Percentiles rank a stretch among this genome's conserved stretches.
These are phyloP conservation scores for Penicillium sclerotiorum DNA, from an alignment of 2,329 filamentous ascomycete genomes.

Conservation along the genomic window DNA sequence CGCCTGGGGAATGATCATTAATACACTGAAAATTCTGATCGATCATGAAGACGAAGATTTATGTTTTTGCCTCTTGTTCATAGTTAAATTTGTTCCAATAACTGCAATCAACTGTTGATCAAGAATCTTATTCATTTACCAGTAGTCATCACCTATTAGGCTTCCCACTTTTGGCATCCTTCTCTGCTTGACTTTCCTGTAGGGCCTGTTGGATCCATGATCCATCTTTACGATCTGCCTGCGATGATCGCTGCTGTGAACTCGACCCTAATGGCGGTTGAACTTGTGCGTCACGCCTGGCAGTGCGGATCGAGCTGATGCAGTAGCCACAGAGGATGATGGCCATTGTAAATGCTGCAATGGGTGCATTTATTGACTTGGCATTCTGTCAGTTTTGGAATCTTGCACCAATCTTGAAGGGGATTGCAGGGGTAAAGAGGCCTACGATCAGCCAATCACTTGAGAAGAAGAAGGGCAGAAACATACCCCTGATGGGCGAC, in stretches of 20 bases:
- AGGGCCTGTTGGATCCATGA: conserved; percentile 38
- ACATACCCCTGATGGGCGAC: conserved; percentile 24
- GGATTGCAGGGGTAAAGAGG: neutral
- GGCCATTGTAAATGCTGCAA: conserved; percentile 67
- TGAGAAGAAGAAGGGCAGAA: neutral
- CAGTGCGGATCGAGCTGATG: conserved; percentile 65
- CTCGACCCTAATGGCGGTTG: conserved; percentile 37
- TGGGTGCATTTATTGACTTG: conserved; percentile 59
- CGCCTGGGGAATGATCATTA: conserved; percentile 37
- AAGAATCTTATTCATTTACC: neutral
- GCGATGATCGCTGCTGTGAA: conserved; percentile 47
- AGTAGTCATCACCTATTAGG: neutral
- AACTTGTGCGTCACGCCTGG: conserved; percentile 66
- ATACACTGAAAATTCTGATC: conserved; percentile 47
- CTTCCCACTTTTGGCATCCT: conserved; percentile 16
- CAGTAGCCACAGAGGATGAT: conserved; percentile 63
- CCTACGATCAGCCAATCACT: neutral
- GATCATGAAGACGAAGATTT: conserved; percentile 23
- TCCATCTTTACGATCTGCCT: conserved; percentile 40
- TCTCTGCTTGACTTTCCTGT: conserved; percentile 32
- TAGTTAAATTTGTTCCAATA: neutral
- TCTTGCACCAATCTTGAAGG: neutral
- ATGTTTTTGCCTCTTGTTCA: conserved; percentile 3
- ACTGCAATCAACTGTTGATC: neutral
- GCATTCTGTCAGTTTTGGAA: neutral